phyloP scores from a whole-genome alignment of 352 stramenopile species.

The Pythium phragmitis region DNA sequence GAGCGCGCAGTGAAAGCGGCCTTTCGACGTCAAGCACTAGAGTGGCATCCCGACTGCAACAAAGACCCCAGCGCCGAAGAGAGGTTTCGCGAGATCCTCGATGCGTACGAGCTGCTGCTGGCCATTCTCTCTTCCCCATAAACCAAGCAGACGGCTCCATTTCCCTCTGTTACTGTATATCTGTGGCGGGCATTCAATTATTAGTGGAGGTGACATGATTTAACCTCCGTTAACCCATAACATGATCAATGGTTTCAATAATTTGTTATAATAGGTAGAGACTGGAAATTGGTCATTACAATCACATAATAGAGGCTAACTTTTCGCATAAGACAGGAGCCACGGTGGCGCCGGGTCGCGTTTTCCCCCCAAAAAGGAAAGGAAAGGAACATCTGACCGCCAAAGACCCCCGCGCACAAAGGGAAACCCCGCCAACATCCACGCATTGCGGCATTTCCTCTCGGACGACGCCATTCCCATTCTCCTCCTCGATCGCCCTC shows the following conservation, averaged over 20 bases:
- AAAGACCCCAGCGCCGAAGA: conserved; percentile 62
- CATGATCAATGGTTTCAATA: too few species aligned
- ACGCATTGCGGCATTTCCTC: neutral
- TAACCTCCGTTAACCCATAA: neutral
- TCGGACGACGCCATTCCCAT: neutral
- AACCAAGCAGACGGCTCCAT: neutral
- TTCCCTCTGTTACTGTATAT: conserved; percentile 3
- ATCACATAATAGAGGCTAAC: conserved; percentile 9
- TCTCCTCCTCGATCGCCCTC: neutral
- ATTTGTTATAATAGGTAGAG: neutral
- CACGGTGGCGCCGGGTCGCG: neutral
- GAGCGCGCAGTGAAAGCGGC: conserved; percentile 44
- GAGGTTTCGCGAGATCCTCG: conserved; percentile 84
- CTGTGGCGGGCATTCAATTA: conserved; percentile 21
- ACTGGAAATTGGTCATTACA: conserved; percentile 16
- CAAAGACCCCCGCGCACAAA: neutral
- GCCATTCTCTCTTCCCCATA: conserved; percentile 16
- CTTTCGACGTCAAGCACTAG: conserved; percentile 73
- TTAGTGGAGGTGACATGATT: conserved; percentile 7
- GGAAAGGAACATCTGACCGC: conserved; percentile 1
- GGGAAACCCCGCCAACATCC: neutral
- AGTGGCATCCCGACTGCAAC: conserved; percentile 94
- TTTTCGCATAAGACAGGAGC: neutral
- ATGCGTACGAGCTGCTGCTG: conserved; percentile 88
- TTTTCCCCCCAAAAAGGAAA: conserved; percentile 3